A percentile compares a stretch with the other conserved stretches of the same genome.
Evolutionary conservation across 495 filamentous ascomycete species (phyloP).

Genomic region (Penicillium egyptiacum): DNA sequence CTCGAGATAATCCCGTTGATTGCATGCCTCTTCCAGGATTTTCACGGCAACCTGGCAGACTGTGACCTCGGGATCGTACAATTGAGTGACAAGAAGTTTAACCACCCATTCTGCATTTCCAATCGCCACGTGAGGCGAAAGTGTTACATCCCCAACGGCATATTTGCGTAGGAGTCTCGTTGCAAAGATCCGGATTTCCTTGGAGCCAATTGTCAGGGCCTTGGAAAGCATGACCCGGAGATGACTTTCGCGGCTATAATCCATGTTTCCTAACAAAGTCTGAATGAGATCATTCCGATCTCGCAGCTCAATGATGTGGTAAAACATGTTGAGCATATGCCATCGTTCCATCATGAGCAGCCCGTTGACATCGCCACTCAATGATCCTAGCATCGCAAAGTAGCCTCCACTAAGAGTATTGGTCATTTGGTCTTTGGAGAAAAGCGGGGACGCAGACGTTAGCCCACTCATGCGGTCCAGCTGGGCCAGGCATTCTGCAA

Average conservation of each 20-base stretch:
- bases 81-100: constrained; percentile 88
- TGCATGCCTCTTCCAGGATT: constrained; percentile 96
- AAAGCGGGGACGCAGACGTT: constrained; percentile 83
- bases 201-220: constrained; percentile 85
- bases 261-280: constrained; percentile 82
- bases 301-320: constrained; percentile 90
- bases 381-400: constrained; percentile 83
- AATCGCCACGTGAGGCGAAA: constrained; percentile 34
- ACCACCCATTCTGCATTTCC: constrained; percentile 87
- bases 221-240: constrained; percentile 90
- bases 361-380: constrained; percentile 79
- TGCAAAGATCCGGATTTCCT: constrained; percentile 84
- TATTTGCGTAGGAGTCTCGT: constrained; percentile 84
- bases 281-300: constrained; percentile 89
- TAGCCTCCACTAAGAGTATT: constrained; percentile 89
- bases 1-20: constrained; percentile 81
- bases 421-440: constrained; percentile 75
- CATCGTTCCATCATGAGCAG: constrained; percentile 90
- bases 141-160: constrained; percentile 48
- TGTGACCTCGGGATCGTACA: constrained; percentile 95
- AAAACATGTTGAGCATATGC: constrained; percentile 99
- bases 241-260: constrained; percentile 86
- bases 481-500: constrained; percentile 93
- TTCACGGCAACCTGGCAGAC: constrained; percentile 95
- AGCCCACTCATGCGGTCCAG: constrained; percentile 89